A percentile compares a stretch with the other conserved stretches of the same genome.
Evolutionary conservation across 495 filamentous ascomycete genomes (phyloP).

Genomic region (Collariella sp.): DNA sequence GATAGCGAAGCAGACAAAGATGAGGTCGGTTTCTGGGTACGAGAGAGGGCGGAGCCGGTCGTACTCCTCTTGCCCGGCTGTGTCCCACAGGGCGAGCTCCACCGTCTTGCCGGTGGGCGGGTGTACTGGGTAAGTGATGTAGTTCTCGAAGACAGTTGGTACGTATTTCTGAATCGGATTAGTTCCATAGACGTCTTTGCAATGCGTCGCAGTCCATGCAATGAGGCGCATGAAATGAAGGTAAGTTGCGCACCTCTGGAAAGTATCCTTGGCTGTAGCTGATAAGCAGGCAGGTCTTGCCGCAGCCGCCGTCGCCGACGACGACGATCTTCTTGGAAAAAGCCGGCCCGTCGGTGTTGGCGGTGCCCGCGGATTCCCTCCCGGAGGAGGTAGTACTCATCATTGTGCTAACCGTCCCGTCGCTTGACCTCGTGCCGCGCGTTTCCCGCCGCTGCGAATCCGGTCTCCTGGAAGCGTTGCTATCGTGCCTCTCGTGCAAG

Average conservation of each 20-base stretch:
- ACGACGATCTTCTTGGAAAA: constrained; percentile 99
- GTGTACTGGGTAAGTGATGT: constrained; percentile 93
- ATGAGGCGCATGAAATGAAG: not conserved
- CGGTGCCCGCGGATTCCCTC: constrained; percentile 67
- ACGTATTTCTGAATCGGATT: constrained; percentile 84
- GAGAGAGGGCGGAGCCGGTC: constrained; percentile 90
- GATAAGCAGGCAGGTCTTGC: constrained; percentile 96
- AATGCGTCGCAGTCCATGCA: not conserved
- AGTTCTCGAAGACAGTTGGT: constrained; percentile 98
- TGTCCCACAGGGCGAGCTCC: constrained; percentile 96
- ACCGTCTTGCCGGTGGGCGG: constrained; percentile 81
- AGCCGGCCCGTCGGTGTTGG: constrained; percentile 78
- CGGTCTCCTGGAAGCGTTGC: constrained; percentile 30
- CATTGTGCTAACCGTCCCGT: constrained; percentile 74
- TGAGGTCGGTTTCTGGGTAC: constrained; percentile 93
- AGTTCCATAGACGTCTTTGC: not conserved
- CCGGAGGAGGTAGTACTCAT: constrained; percentile 55
- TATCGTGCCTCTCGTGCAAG: constrained; percentile 33
- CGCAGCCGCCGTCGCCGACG: constrained; percentile 94
- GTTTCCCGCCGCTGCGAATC: constrained; percentile 31
- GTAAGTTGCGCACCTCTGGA: constrained; percentile 69
- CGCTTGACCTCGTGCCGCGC: constrained; percentile 43
- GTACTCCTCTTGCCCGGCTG: constrained; percentile 97
- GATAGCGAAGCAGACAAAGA: constrained; percentile 98
- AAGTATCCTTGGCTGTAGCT: constrained; percentile 98